Evolutionary conservation across 495 filamentous ascomycete genomes (phyloP), one percentile per base, ranked within the genome.

Genomic region (Staphylotrichum longicolle): DNA sequence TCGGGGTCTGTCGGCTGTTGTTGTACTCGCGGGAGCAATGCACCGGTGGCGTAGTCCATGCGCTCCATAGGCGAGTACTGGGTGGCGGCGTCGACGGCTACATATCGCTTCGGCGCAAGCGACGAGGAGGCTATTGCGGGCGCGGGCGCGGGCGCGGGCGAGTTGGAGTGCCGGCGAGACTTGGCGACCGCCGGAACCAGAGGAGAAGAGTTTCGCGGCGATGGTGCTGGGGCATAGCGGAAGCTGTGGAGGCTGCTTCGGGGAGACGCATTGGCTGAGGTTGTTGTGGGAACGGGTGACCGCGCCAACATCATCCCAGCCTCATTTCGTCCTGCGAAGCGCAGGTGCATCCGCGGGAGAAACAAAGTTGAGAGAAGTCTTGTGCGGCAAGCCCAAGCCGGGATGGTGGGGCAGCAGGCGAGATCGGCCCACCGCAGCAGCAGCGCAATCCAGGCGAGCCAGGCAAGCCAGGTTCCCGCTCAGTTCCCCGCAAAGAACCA

Each of bases 31-130:
- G 67, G 61, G 69, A 74, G 68, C 64, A 66, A 60, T 41, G 72
- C 69, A 64, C 76, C 72, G 58, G 72, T 65, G 45, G 64, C 63
- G 57, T 73, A 71, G 64, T 68, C 63, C 58, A 77, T 75, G 12
- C 74, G 77, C 68, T 79, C 77, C 77, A 77, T 77, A 27, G 82
- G 82, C 66, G 81, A 82, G 63, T 82, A 84, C 68, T 84, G 82
- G 47, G 82, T 83, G 60, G 79, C 79, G 53, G 83, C 78, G 68
- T 85, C 81, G 66, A 78, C 76, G 63, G 67, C 76, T 69, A 78
- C 78, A 77, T 79, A 79, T 72, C 74, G 73, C 57, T 70, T 75
- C 42, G 77, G 68, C 58, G 62, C 41, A 35, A 69, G 12, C 8
- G 50, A 68, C 5, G 47, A 68, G 3, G 75, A 75, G 52, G 70